Conservation (phyloP, 179 eudicot species). For the Vitellaria paradoxa region DNA sequence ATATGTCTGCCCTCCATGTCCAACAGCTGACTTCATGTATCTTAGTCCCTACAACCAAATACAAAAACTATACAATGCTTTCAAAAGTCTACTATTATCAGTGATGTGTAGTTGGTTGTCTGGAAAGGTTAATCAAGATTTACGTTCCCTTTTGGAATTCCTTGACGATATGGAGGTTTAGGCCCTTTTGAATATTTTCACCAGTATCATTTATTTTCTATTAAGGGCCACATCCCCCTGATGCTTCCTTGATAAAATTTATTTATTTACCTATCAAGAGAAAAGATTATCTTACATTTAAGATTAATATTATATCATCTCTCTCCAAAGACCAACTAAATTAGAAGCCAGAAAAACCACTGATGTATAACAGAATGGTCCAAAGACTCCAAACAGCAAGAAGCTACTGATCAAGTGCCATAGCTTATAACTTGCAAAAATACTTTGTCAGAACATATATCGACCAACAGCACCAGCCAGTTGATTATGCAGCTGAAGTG, state of each 20-base stretch:
- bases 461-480: neutral
- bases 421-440: neutral
- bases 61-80: neutral
- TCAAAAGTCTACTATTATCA: neutral
- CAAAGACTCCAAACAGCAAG: neutral
- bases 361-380: too few relatives aligned
- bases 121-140: too few relatives aligned
- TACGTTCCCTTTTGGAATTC: too few relatives aligned
- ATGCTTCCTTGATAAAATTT: too few relatives aligned
- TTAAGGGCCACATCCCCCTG: too few relatives aligned
- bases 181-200: too few relatives aligned
- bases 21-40: neutral
- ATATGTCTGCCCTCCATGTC: slow-evolving; percentile 17
- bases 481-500: slow-evolving; percentile 11
- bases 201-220: too few relatives aligned
- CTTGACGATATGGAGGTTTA: too few relatives aligned
- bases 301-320: neutral
- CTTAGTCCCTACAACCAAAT: neutral
- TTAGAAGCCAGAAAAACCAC: neutral
- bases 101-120: too few relatives aligned
- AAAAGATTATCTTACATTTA: slow-evolving; percentile 5
- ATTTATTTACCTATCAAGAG: neutral
- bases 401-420: slow-evolving; percentile 2
- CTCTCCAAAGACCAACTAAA: neutral
- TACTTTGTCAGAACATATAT: neutral